Evolutionary conservation across 2,329 filamentous ascomycete genomes (phyloP).

Genomic region (Venturia oleaginea): DNA sequence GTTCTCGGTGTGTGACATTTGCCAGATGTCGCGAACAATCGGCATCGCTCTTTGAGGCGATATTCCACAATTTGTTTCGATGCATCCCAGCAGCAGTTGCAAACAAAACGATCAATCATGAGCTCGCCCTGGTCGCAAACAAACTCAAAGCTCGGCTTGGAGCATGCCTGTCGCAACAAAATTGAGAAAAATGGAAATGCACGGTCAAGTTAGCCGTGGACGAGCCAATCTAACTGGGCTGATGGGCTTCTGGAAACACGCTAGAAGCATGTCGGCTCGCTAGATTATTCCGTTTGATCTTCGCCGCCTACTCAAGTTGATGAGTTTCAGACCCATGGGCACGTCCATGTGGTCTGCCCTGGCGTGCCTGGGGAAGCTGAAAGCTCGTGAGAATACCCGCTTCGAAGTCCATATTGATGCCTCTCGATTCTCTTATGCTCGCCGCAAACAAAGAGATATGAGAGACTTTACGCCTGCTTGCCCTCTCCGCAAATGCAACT

Average conservation of each 20-base stretch:
- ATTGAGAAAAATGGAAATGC: not conserved
- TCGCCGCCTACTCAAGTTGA: conserved; percentile 6
- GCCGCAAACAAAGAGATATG: not conserved
- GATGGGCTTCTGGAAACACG: conserved; percentile 9
- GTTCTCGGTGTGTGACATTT: not conserved
- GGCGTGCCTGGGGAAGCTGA: not conserved
- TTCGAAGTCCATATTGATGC: conserved; percentile 8
- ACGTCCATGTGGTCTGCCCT: conserved; percentile 1
- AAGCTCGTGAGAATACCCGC: conserved; percentile 2
- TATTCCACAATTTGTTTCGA: not conserved
- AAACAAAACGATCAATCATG: not conserved
- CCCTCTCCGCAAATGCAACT: not conserved
- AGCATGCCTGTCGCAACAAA: not conserved
- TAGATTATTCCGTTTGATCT: conserved; percentile 6
- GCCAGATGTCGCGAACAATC: not conserved
- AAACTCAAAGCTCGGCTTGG: not conserved
- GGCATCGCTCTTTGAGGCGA: not conserved
- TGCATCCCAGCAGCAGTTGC: conserved; percentile 3
- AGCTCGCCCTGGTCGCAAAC: not conserved
- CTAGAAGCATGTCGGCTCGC: not conserved
- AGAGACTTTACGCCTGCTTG: not conserved
- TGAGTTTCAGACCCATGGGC: conserved; percentile 8
- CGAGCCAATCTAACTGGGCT: conserved; percentile 6
- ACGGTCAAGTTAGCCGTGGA: conserved; percentile 2
- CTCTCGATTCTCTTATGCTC: not conserved